A percentile compares a stretch with the other conserved stretches of the same genome.
phyloP scores from a whole-genome alignment of 1,284 basidiomycete species.

The Stereum hirsutum region DNA sequence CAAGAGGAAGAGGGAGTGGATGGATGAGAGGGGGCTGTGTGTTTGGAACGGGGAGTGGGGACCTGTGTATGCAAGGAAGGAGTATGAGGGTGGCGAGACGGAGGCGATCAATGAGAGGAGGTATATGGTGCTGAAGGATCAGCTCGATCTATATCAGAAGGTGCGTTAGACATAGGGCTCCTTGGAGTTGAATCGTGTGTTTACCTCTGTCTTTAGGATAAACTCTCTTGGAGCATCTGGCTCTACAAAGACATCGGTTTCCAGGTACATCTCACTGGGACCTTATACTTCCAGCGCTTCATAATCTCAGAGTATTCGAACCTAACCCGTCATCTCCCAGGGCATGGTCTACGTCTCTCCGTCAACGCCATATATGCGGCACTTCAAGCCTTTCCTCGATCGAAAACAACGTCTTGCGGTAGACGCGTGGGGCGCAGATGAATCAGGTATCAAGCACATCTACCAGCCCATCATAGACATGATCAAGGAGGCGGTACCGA shows the following conservation, averaged over 20 bases:
- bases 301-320: too few relatives aligned
- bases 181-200: not conserved
- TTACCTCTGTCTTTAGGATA: constrained; percentile 33
- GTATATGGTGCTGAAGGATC: constrained; percentile 62
- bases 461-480: constrained; percentile 52
- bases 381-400: constrained; percentile 51
- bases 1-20: constrained; percentile 61
- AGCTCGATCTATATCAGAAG: constrained; percentile 65
- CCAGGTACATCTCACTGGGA: too few relatives aligned
- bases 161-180: constrained; percentile 17
- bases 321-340: too few relatives aligned
- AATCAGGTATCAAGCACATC: constrained; percentile 32
- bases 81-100: constrained; percentile 49
- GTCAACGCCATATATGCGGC: constrained; percentile 59
- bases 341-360: constrained; percentile 72
- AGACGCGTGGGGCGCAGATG: constrained; percentile 60
- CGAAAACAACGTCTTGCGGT: constrained; percentile 55
- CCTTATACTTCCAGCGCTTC: too few relatives aligned
- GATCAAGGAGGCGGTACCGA: constrained; percentile 35
- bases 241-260: constrained; percentile 82
- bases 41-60: constrained; percentile 79
- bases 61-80: constrained; percentile 48
- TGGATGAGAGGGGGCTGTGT: constrained; percentile 54
- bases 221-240: constrained; percentile 77
- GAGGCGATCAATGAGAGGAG: constrained; percentile 61